Evolutionary conservation across 2,329 filamentous ascomycete genomes (phyloP).

Genomic region (Ceratocystis ficicola): DNA sequence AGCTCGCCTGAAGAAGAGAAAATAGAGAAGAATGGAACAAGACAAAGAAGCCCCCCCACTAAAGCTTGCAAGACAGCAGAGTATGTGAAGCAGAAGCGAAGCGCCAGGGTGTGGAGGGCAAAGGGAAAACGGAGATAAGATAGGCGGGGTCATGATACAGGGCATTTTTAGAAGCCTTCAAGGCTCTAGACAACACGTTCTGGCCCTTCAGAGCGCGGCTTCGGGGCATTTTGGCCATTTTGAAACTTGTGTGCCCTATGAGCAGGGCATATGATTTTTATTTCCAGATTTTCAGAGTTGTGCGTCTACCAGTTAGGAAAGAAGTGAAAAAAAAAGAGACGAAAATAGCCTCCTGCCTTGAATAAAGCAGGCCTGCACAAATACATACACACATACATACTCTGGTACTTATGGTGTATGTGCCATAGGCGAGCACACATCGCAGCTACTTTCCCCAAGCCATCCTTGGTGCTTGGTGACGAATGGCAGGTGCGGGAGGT

Average conservation of each 20-base stretch:
- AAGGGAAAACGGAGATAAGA: not conserved
- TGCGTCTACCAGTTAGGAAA: not conserved
- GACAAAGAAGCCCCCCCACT: not conserved
- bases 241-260: not conserved
- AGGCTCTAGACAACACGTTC: too few relatives aligned
- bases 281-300: not conserved
- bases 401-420: too few relatives aligned
- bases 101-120: not conserved
- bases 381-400: too few relatives aligned
- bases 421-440: too few relatives aligned
- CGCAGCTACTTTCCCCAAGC: too few relatives aligned
- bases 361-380: too few relatives aligned
- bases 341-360: too few relatives aligned
- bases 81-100: not conserved
- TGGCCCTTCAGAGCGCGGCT: not conserved
- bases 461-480: not conserved
- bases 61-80: not conserved
- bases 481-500: conserved; percentile 13
- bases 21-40: conserved; percentile 1
- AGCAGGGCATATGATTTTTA: not conserved
- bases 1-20: not conserved
- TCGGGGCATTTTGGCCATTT: not conserved
- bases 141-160: not conserved
- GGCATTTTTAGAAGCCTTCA: not conserved
- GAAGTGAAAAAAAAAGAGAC: not conserved